Evolutionary conservation across 202 grass and related monocot genomes (phyloP).

Genomic region (Alloteropsis angusta): DNA sequence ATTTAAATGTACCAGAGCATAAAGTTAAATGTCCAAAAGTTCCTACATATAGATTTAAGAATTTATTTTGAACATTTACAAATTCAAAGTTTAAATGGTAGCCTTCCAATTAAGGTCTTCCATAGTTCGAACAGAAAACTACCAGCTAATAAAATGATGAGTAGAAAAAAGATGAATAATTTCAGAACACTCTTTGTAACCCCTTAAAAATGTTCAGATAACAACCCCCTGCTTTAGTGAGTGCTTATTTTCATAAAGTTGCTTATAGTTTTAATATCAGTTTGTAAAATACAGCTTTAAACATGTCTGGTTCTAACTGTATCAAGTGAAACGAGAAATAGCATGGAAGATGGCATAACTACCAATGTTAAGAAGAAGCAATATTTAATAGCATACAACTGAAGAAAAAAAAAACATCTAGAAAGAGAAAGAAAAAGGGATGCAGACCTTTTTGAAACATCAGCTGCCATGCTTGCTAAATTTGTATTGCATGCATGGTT

Average conservation of each 20-base stretch:
- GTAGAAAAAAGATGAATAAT: too few relatives aligned
- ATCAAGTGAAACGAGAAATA: too few relatives aligned
- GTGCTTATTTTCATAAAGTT: neutral
- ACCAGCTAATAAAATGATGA: neutral
- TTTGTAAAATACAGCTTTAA: neutral
- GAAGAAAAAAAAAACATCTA: neutral
- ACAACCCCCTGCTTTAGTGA: neutral
- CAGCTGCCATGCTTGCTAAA: conserved; percentile 27
- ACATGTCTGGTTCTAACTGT: neutral
- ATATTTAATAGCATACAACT: neutral
- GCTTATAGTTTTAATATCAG: neutral
- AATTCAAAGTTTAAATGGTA: neutral
- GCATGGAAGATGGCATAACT: neutral
- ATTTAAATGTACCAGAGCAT: neutral
- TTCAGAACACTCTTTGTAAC: neutral
- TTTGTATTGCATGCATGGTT: conserved; percentile 29
- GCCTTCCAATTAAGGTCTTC: neutral
- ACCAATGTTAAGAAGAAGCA: neutral
- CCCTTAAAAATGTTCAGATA: neutral
- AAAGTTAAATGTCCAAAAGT: neutral
- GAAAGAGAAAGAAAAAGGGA: neutral
- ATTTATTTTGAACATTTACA: neutral
- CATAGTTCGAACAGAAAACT: neutral
- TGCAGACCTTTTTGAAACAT: conserved; percentile 47
- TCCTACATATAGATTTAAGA: neutral